Conservation (phyloP, 2,329 filamentous ascomycete species). For the Ceratocystis diversiconidia region DNA sequence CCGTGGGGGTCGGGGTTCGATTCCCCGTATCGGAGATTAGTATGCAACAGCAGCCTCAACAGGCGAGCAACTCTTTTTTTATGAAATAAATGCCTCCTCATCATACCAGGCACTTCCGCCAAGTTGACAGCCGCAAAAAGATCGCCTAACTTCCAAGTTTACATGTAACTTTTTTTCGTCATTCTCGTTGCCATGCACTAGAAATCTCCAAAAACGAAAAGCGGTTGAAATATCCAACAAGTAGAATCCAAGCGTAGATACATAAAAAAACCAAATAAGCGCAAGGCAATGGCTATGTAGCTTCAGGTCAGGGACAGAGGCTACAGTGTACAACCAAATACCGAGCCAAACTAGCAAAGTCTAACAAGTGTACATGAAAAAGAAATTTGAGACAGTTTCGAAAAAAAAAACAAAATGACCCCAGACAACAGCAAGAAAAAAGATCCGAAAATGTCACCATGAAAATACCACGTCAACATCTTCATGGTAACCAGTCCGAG, state of each 20-base stretch:
- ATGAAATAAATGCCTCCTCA: no score
- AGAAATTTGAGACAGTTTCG: constrained; percentile 1
- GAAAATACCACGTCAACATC: background rate
- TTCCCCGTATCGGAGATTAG: constrained; percentile 17
- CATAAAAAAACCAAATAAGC: background rate
- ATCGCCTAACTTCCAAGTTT: no score
- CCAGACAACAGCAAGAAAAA: background rate
- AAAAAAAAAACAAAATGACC: background rate
- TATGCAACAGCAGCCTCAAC: accelerated
- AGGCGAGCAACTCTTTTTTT: no score
- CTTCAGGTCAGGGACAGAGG: background rate
- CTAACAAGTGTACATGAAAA: background rate
- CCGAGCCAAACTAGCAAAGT: background rate
- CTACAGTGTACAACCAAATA: background rate
- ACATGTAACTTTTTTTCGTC: background rate
- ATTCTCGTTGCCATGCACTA: background rate
- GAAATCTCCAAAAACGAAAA: background rate
- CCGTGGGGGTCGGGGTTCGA: constrained; percentile 19
- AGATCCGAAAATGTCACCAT: background rate
- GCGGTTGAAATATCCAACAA: background rate
- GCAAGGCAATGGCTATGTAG: background rate
- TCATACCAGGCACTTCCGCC: no score
- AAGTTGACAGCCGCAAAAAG: background rate
- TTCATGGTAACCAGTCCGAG: background rate
- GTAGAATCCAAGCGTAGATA: constrained; percentile 3